Base-by-base conservation (phyloP, 805 yeast genomes). In the Lipomyces lipofer region DNA sequence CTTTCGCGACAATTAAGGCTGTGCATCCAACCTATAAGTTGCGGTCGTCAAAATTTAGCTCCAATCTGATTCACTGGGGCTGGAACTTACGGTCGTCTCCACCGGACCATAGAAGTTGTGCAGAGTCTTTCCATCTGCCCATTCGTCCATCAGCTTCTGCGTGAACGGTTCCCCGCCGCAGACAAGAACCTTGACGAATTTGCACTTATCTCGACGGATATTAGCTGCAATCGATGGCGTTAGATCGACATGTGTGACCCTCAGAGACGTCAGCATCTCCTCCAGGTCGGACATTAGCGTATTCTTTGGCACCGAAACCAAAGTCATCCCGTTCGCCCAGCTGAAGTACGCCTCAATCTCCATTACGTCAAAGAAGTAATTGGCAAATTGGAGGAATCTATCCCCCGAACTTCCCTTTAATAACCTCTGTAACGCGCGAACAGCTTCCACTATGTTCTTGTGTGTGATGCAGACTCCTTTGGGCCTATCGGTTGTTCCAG, bases 51-150 rank as follows among this genome's bases (percentile, higher is more conserved):
- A 7, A 35, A 9, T 7, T 19, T 7, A 40, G 9, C 30, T 38
- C 10, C 43, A 30, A 29, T 15, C 43, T 12, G 13, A 29, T n/a
- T 10, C 10, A 30, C 10, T 9, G 24, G 15, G 22, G 6, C 6
- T 8, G 7, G 7, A 8, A 21, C 44, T 39, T 21, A 50, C 36
- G 12, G 54, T 43, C 6, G 42, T 42, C 29, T 50, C 54, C 5
- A 59, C 52, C 12, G 63, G 63, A 9, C 63, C 63, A 43, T 59
- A 59, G 17, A 52, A 50, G 29, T 58, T 58, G 15, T 49, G 29
- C 10, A 46, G 38, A 9, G 12, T 50, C n/a, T 17, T 8, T 7
- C 30, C 33, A 6, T 19, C 53, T 13, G 51, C 56, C 62, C 62
- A 59, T 32, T 47, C 44, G 13, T 43, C 22, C n/a, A 54, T 29